Percentiles rank a stretch among this genome's conserved stretches.
Conservation (phyloP, 2,329 filamentous ascomycete species). For the Alternaria brassicicola region DNA sequence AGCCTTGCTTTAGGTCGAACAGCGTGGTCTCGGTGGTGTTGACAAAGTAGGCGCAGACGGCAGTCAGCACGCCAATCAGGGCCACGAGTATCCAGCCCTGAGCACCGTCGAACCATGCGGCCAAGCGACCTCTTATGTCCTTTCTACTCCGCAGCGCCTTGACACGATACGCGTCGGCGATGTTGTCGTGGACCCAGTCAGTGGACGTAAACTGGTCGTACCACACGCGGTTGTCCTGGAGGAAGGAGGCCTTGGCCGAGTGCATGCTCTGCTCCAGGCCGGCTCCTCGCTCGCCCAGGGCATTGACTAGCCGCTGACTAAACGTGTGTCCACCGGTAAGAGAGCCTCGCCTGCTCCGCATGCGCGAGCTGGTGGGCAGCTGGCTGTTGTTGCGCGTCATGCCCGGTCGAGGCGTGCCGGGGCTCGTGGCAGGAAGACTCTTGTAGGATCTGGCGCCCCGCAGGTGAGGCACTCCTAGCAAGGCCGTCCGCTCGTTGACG, state of each 20-base stretch:
- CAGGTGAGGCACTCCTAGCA: slow-evolving; percentile 50
- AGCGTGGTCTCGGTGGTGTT: slow-evolving; percentile 84
- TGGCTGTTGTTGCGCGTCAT: slow-evolving; percentile 48
- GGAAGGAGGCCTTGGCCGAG: slow-evolving; percentile 70
- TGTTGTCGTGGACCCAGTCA: slow-evolving; percentile 98
- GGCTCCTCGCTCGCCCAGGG: slow-evolving; percentile 60
- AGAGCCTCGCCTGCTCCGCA: slow-evolving; percentile 44
- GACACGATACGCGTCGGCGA: slow-evolving; percentile 88
- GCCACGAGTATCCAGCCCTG: slow-evolving; percentile 96
- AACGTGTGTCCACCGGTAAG: slow-evolving; percentile 41
- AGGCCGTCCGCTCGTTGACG: slow-evolving; percentile 55
- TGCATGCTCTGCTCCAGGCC: slow-evolving; percentile 59
- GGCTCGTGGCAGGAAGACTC: slow-evolving; percentile 49
- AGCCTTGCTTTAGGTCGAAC: slow-evolving; percentile 91
- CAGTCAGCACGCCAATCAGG: slow-evolving; percentile 84
- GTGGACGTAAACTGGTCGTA: slow-evolving; percentile 98
- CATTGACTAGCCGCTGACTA: slow-evolving; percentile 62
- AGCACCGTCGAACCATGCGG: slow-evolving; percentile 79
- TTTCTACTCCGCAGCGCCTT: slow-evolving; percentile 81
- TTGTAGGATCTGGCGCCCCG: slow-evolving; percentile 48
- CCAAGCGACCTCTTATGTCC: slow-evolving; percentile 80
- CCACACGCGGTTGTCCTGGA: slow-evolving; percentile 88
- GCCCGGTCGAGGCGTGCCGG: slow-evolving; percentile 52
- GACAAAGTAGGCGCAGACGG: slow-evolving; percentile 84
- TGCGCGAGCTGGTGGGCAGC: slow-evolving; percentile 36